A percentile compares a stretch with the other conserved stretches of the same genome.
phyloP scores from a whole-genome alignment of 164 flowering plant genomes.

The Chloranthus sessilifolius region DNA sequence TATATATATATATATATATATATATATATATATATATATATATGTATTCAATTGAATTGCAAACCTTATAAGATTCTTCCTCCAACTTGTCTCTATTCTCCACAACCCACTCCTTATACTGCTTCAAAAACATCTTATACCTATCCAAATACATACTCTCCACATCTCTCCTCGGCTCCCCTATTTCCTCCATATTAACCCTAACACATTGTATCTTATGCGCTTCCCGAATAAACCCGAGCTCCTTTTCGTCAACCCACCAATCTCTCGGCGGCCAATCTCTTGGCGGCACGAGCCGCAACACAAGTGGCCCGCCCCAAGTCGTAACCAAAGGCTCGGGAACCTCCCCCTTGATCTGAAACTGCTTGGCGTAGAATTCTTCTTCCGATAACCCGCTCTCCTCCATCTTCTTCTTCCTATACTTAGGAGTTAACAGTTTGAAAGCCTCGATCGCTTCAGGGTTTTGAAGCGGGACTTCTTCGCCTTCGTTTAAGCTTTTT shows the following conservation, averaged over 20 bases:
- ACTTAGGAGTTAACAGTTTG: slow-evolving; percentile 61
- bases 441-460: slow-evolving; percentile 93
- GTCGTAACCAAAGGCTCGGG: slow-evolving; percentile 62
- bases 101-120: slow-evolving; percentile 84
- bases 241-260: slow-evolving; percentile 72
- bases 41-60: no score
- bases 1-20: no score
- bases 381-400: slow-evolving; percentile 81
- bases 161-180: slow-evolving; percentile 26
- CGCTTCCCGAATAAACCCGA: slow-evolving; percentile 73
- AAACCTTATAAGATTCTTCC: slow-evolving; percentile 86
- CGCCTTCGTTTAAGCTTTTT: slow-evolving; percentile 80
- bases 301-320: slow-evolving; percentile 69
- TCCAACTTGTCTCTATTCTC: slow-evolving; percentile 80
- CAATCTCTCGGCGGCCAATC: slow-evolving; percentile 98
- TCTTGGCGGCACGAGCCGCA: slow-evolving; percentile 61
- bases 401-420: slow-evolving; percentile 63
- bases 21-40: no score
- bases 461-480: slow-evolving; percentile 65
- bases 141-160: slow-evolving; percentile 56
- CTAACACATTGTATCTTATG: slow-evolving; percentile 61
- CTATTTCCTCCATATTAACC: slow-evolving; percentile 45
- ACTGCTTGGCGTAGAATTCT: slow-evolving; percentile 70
- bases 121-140: slow-evolving; percentile 82
- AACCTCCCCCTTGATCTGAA: slow-evolving; percentile 69